Percentiles rank a stretch among this genome's conserved stretches.
Conservation (phyloP, 768 basidiomycete genomes). For the Tephrocybe sp. region DNA sequence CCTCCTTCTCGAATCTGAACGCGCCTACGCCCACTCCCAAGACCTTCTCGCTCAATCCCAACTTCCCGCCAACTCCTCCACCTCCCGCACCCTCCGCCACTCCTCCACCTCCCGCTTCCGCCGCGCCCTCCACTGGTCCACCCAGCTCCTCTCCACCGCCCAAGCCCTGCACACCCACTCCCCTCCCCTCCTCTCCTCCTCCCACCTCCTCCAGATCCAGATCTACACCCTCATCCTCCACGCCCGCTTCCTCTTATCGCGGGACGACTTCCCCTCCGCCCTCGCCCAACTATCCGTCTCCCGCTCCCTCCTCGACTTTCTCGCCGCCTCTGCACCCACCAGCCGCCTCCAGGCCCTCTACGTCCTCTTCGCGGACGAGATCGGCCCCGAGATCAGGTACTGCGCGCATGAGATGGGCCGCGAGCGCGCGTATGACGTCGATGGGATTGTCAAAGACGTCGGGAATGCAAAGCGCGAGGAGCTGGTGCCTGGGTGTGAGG, state of each 20-base stretch:
- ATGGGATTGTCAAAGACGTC: constrained; percentile 68
- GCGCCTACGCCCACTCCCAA: constrained; percentile 90
- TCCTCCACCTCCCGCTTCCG: constrained; percentile 80
- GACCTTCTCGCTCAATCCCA: constrained; percentile 59
- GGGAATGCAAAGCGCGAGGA: constrained; percentile 54
- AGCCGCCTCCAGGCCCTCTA: constrained; percentile 89
- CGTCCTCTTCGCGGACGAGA: constrained; percentile 78
- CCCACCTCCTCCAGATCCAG: constrained; percentile 65
- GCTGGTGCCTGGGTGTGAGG: constrained; percentile 65
- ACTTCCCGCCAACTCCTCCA: constrained; percentile 50
- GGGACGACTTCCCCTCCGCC: constrained; percentile 74
- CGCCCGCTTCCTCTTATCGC: constrained; percentile 79
- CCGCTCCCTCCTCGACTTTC: constrained; percentile 66
- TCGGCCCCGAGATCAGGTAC: constrained; percentile 89
- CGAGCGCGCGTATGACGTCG: constrained; percentile 78
- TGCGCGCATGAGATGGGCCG: constrained; percentile 88
- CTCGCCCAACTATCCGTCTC: constrained; percentile 79
- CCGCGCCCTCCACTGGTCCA: constrained; percentile 77
- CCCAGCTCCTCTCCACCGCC: constrained; percentile 71
- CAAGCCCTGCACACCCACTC: constrained; percentile 58
- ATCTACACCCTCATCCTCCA: constrained; percentile 80
- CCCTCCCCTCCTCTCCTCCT: constrained; percentile 56
- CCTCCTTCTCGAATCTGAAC: constrained; percentile 86
- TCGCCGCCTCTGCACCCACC: constrained; percentile 62
- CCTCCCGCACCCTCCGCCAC: constrained; percentile 61